Conservation (phyloP, 148 eudicot species). For the Camellia sinensis region DNA sequence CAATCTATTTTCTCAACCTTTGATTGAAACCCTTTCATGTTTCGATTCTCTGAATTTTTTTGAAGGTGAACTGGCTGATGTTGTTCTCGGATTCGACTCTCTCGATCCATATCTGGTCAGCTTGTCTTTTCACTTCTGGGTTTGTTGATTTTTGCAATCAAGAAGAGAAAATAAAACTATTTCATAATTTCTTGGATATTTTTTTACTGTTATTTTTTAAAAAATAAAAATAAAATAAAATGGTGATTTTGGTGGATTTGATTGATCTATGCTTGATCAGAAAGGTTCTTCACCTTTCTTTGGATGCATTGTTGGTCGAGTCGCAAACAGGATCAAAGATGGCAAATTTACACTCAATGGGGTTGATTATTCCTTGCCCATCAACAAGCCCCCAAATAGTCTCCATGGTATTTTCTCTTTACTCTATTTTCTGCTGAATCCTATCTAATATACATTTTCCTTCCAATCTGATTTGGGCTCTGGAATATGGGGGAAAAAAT, state of each 20-base stretch:
- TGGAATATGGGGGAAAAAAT: background rate
- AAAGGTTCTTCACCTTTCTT: conserved; percentile 74
- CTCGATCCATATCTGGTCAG: conserved; percentile 84
- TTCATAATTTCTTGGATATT: background rate
- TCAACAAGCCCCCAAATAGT: conserved; percentile 86
- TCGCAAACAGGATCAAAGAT: conserved; percentile 93
- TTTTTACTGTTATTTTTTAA: too few relatives aligned
- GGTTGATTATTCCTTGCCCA: conserved; percentile 57
- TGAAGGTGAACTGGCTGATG: conserved; percentile 85
- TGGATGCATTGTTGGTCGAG: conserved; percentile 96
- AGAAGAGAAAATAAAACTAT: background rate
- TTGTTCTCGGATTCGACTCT: conserved; percentile 94
- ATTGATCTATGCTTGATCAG: conserved; percentile 37
- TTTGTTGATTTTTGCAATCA: background rate
- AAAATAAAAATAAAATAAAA: too few relatives aligned
- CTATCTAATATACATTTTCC: background rate
- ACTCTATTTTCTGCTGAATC: background rate
- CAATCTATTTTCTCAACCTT: background rate
- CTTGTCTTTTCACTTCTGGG: background rate
- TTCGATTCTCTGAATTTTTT: conserved; percentile 14
- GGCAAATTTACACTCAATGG: conserved; percentile 84
- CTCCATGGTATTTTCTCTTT: conserved; percentile 66
- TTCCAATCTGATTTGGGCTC: background rate
- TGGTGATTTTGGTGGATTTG: background rate
- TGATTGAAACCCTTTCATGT: conserved; percentile 24